Conservation (phyloP, 768 basidiomycete genomes). For the Imleria badia region DNA sequence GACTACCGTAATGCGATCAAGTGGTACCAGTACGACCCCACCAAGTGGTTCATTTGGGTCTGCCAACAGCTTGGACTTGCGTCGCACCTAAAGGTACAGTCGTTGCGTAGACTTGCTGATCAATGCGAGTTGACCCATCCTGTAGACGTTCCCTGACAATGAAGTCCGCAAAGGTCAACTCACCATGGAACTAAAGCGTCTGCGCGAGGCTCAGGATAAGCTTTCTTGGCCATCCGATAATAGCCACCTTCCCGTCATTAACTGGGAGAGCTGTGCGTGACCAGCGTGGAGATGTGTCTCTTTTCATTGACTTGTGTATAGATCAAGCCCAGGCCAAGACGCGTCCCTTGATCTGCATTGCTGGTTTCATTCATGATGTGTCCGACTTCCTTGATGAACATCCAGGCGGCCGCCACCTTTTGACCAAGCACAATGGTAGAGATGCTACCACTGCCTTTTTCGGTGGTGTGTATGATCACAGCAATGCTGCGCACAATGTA, state of each 20-base stretch:
- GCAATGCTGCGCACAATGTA: slow-evolving; percentile 85
- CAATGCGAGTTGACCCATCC: background rate
- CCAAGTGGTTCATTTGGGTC: slow-evolving; percentile 81
- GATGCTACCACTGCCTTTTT: slow-evolving; percentile 95
- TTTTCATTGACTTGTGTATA: slow-evolving; percentile 27
- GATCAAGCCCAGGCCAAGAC: slow-evolving; percentile 78
- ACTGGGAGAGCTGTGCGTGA: slow-evolving; percentile 80
- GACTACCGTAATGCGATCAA: slow-evolving; percentile 96
- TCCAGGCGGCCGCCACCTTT: slow-evolving; percentile 83
- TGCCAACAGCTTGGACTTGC: slow-evolving; percentile 50
- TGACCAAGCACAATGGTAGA: slow-evolving; percentile 83
- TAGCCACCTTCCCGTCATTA: slow-evolving; percentile 75
- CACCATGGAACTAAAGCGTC: slow-evolving; percentile 90
- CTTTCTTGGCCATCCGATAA: slow-evolving; percentile 79
- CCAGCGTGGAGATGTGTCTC: background rate
- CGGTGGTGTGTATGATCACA: slow-evolving; percentile 87
- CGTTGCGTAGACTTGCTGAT: background rate
- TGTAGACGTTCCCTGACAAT: slow-evolving; percentile 59
- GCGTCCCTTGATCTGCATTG: slow-evolving; percentile 81
- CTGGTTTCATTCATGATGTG: slow-evolving; percentile 93
- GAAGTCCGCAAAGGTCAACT: slow-evolving; percentile 85
- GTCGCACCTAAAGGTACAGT: slow-evolving; percentile 51
- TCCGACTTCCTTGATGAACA: slow-evolving; percentile 85
- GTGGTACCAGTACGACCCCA: slow-evolving; percentile 89
- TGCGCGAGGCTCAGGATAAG: slow-evolving; percentile 73